Evolutionary conservation across 257 asterid species (phyloP), one percentile per base, ranked within the genome.

Genomic region (Jacaranda copaia): DNA sequence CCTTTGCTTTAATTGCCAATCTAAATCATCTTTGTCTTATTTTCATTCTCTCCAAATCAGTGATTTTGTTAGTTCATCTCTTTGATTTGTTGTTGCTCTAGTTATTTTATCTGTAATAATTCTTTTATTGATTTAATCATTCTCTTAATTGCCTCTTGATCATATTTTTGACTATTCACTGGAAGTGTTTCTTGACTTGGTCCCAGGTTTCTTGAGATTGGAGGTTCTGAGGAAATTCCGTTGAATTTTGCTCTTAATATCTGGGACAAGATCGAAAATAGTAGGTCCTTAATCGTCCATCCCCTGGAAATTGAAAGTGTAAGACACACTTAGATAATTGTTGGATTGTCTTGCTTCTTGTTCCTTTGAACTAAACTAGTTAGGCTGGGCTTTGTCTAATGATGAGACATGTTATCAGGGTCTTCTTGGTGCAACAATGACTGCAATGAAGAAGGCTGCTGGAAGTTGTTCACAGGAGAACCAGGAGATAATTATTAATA

Each of bases 381-480:
- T 65, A 14, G 42, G 63, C 75, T 52, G 76, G 66, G 49, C 25
- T 77, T 72, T 81, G 25, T 63, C 75, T 82, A 43, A 80, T 59
- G 19, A 53, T 18, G 39, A 5, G 60, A 13, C 48, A 32, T 84
- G 80, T 75, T 70, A 68, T 64, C 91, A 90, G 96, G 92, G 88
- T 79, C 89, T 96, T 87, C 88, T 86, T 71, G 84, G 72, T 76
- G 89, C 97, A 58, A 82, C 88, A 80, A 85, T 85, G 89, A 77
- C 60, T 60, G 92, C 97, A 66, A 88, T 96, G 89, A 96, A 89
- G 90, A 87, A 84, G 51, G 90, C 97, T 57, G 96, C 91, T 77
- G 88, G 84, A 19, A 78, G 83, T 79, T 96, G 97, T 79, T 89
- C 92, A 32, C 84, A 72, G 73, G 86, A 81, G 80, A 82, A 83